Evolutionary conservation across 176 grass and related monocot species (phyloP), one percentile per base, ranked within the genome.

Genomic region (Tillandsia leiboldiana): DNA sequence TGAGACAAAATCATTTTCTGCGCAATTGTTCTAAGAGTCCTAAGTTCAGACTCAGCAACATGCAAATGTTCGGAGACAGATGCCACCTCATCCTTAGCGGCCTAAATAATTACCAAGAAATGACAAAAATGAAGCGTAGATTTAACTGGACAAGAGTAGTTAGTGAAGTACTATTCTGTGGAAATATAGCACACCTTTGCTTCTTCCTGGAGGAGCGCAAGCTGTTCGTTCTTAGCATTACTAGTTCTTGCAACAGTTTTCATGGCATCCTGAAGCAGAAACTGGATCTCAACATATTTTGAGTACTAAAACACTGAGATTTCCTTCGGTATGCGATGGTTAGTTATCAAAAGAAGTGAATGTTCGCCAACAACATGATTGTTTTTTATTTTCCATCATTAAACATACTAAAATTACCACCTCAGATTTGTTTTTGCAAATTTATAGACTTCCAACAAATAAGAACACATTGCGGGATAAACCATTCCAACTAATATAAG

Each of bases 1-100:
- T 90, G 86, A 51, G 85, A 92, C 53, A 97, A 79, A 49, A 87
- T 70, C 86, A 90, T 92, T 86, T 80, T 97, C 57, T 91, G 83
- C 15, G 79, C 48, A 49, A 85, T 78, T 85, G 70, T 59, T 47
- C 81, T 85, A 72, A 90, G 74, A 83, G 79, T 83, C 68, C 66
- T 90, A 66, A 92, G 13, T 77, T 87, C 84, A 70, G 79, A 81
- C 78, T 83, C 80, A 66, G 73, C 10, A 77, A 78, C 70, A 68
- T 87, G 80, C 72, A 85, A 15, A 75, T 75, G 68, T 53, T 64
- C 82, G 28, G 85, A 47, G 58, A 83, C 47, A 51, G 82, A 85
- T 70, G 80, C 56, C 20, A 56, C 74, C 53, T 79, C 26, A 58
- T 84, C 71, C 69, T 22, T 84, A 72, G 79, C 23, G 67, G 63